phyloP scores from a whole-genome alignment of 73 alveolate genomes.

The Halteria grandinella region DNA sequence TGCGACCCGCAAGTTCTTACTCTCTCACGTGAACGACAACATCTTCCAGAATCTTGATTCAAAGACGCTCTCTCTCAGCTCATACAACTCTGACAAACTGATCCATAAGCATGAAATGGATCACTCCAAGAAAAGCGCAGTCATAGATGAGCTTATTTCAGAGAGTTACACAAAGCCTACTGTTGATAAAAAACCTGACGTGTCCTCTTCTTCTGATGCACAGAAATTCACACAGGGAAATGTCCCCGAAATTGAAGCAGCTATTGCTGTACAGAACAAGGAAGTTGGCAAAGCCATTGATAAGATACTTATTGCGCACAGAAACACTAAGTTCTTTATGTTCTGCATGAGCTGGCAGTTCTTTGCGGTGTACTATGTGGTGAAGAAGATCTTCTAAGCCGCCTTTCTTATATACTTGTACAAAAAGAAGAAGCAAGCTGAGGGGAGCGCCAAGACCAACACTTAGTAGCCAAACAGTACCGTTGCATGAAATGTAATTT shows the following conservation, averaged over 20 bases:
- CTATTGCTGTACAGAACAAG: conserved; percentile 1
- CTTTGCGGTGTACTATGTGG: conserved; percentile 2
- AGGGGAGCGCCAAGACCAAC: too few species aligned
- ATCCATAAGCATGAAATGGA: conserved; percentile 10
- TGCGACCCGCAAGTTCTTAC: background rate
- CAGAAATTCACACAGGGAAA: too few species aligned
- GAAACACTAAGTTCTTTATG: conserved; percentile 59
- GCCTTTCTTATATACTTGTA: conserved; percentile 35
- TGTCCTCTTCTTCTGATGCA: too few species aligned
- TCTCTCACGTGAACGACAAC: conserved; percentile 62
- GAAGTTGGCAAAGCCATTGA: conserved; percentile 47
- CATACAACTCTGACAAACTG: background rate
- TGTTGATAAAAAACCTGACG: too few species aligned
- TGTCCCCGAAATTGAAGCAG: conserved; percentile 7
- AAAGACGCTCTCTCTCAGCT: conserved; percentile 6
- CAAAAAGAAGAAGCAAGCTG: conserved; percentile 52
- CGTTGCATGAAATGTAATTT: too few species aligned
- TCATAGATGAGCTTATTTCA: conserved; percentile 18
- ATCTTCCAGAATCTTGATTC: conserved; percentile 57
- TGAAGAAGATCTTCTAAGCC: conserved; percentile 38
- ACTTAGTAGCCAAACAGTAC: too few species aligned
- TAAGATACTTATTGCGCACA: conserved; percentile 63
- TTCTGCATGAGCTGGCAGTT: conserved; percentile 66
- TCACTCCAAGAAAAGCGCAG: background rate
- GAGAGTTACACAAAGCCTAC: too few species aligned